A percentile compares a stretch with the other conserved stretches of the same genome.
phyloP scores from a whole-genome alignment of 345 rosid genomes.

The Citrus maxima region DNA sequence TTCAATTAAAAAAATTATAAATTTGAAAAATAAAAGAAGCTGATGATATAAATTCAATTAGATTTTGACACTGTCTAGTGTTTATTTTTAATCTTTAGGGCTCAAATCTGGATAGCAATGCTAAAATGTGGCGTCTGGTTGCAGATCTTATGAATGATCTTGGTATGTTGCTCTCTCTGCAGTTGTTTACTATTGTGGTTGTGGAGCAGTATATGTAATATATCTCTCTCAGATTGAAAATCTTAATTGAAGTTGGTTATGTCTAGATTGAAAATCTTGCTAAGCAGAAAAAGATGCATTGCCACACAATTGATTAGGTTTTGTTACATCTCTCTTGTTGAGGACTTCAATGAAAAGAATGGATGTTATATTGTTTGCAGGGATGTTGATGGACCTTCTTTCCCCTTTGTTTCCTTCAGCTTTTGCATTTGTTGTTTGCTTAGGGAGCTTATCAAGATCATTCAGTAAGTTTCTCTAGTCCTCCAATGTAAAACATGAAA shows the following conservation, averaged over 20 bases:
- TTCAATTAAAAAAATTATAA: neutral
- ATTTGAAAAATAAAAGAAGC: neutral
- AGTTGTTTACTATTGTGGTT: neutral
- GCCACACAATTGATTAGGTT: neutral
- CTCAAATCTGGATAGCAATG: conserved; percentile 85
- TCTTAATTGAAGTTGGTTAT: neutral
- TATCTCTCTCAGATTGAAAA: neutral
- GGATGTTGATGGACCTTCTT: conserved; percentile 96
- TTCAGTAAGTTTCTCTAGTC: conserved; percentile 58
- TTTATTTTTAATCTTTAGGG: conserved; percentile 47
- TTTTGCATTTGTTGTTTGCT: conserved; percentile 82
- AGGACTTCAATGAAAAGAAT: conserved; percentile 12
- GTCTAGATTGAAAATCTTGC: neutral
- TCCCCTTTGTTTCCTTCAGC: conserved; percentile 93
- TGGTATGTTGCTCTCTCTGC: conserved; percentile 40
- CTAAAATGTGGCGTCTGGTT: conserved; percentile 96
- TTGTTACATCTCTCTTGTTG: neutral
- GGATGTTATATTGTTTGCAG: conserved; percentile 42
- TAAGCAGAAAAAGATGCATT: neutral
- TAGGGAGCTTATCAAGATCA: conserved; percentile 93
- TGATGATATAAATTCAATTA: neutral
- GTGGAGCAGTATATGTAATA: neutral
- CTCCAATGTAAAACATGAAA: neutral
- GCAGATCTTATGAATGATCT: conserved; percentile 97
- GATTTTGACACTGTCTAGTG: neutral